phyloP scores from a whole-genome alignment of 2,329 filamentous ascomycete genomes.

The Ascosphaera apis region DNA sequence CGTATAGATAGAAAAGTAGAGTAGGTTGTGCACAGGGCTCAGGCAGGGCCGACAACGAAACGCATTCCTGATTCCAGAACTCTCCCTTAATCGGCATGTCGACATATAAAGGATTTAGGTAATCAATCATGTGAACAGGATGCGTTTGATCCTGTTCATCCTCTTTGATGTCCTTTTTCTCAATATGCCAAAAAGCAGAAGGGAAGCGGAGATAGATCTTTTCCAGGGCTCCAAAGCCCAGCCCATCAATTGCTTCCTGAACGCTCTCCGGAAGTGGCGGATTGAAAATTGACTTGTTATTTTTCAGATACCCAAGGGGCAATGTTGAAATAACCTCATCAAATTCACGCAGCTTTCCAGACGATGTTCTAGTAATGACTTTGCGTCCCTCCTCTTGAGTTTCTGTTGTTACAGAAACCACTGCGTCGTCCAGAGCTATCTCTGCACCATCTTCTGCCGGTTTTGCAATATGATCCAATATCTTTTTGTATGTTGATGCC shows the following conservation, averaged over 20 bases:
- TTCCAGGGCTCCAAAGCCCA: conserved; percentile 25
- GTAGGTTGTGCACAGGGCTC: conserved; percentile 44
- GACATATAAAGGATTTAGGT: too few relatives aligned
- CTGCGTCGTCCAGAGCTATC: conserved; percentile 24
- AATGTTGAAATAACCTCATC: conserved; percentile 30
- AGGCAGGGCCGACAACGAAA: conserved; percentile 51
- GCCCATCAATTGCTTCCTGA: conserved; percentile 22
- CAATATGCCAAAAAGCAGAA: conserved; percentile 45
- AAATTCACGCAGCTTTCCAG: conserved; percentile 17
- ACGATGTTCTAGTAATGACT: conserved; percentile 21
- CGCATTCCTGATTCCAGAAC: conserved; percentile 50
- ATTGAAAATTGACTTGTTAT: conserved; percentile 21
- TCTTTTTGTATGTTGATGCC: conserved; percentile 34
- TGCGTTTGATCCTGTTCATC: conserved; percentile 16
- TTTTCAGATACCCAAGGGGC: conserved; percentile 31
- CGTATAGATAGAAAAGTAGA: conserved; percentile 48
- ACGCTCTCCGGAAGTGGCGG: conserved; percentile 22
- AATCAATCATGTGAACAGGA: conserved; percentile 58
- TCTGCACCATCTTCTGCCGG: conserved; percentile 25
- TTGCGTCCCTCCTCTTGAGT: conserved; percentile 10
- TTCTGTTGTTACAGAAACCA: conserved; percentile 16
- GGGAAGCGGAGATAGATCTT: conserved; percentile 44
- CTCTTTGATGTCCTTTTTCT: conserved; percentile 1
- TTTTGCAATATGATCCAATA: conserved; percentile 29
- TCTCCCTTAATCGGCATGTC: too few relatives aligned